Evolutionary conservation across 306 rosid genomes (phyloP).

Genomic region (Hippophae tibetana): DNA sequence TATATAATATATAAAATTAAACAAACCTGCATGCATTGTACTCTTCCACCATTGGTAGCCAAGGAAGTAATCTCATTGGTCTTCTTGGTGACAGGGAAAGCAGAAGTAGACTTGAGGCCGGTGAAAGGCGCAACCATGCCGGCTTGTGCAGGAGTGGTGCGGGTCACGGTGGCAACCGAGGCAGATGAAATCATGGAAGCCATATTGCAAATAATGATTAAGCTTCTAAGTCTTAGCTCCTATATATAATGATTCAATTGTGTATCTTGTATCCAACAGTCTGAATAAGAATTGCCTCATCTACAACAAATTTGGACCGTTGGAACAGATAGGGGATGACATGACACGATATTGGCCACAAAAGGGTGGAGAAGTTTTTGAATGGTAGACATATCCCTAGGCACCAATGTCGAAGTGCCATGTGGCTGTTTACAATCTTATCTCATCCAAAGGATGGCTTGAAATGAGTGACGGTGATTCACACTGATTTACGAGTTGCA

Average conservation of each 20-base stretch:
- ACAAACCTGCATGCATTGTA: constrained; percentile 52
- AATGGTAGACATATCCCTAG: constrained; percentile 38
- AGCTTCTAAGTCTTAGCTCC: neutral
- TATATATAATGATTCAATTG: neutral
- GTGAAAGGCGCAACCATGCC: constrained; percentile 48
- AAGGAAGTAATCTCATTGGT: constrained; percentile 52
- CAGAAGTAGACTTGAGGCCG: constrained; percentile 50
- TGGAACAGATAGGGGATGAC: constrained; percentile 22
- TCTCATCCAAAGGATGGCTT: constrained; percentile 22
- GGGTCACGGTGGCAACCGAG: constrained; percentile 33
- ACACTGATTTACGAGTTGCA: neutral
- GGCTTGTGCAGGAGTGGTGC: constrained; percentile 39
- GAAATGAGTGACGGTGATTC: constrained; percentile 34
- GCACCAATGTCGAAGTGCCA: constrained; percentile 39
- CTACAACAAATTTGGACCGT: constrained; percentile 14
- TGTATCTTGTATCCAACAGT: constrained; percentile 22
- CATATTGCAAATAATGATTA: constrained; percentile 19
- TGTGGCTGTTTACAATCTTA: constrained; percentile 40
- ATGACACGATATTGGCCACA: constrained; percentile 30
- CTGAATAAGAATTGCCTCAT: constrained; percentile 7
- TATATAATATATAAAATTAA: neutral
- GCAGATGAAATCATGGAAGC: constrained; percentile 55
- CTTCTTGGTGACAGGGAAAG: constrained; percentile 45
- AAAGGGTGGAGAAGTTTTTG: constrained; percentile 8
- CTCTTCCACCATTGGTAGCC: constrained; percentile 61